Conservation (phyloP, 2,329 filamentous ascomycete species). For the Teratosphaeria destructans region DNA sequence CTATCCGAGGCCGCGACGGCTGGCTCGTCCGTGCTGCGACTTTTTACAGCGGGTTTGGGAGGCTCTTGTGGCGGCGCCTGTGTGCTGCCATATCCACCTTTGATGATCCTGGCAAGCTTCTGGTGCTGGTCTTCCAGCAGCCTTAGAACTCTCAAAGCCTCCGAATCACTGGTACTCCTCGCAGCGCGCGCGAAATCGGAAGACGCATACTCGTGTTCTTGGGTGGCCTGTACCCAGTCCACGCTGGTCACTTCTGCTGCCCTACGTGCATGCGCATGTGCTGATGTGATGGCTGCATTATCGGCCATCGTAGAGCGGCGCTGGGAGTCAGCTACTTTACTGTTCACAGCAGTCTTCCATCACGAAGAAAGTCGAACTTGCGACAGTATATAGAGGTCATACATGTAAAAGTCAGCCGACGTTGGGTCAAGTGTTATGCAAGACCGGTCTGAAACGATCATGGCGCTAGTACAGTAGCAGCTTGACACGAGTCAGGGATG, state of each 20-base stretch:
- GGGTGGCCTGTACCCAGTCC: conserved; percentile 71
- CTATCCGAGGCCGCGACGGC: background rate
- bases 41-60: background rate
- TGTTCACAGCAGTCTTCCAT: background rate
- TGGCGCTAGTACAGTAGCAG: background rate
- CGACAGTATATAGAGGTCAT: background rate
- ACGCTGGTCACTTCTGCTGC: conserved; percentile 58
- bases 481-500: background rate
- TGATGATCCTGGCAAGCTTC: conserved; percentile 70
- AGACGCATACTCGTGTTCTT: conserved; percentile 79
- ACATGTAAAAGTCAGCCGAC: background rate
- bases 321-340: background rate
- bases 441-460: background rate
- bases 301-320: background rate
- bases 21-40: background rate
- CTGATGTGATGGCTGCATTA: conserved; percentile 25
- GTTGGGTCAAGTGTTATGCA: background rate
- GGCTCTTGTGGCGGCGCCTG: conserved; percentile 17
- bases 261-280: conserved; percentile 79
- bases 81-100: conserved; percentile 22
- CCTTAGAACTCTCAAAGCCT: conserved; percentile 70
- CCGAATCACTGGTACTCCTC: conserved; percentile 53
- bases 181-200: conserved; percentile 79
- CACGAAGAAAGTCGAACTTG: background rate
- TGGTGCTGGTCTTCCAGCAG: conserved; percentile 83